Evolutionary conservation across 257 asterid genomes (phyloP).

Genomic region (Lycium barbarum): DNA sequence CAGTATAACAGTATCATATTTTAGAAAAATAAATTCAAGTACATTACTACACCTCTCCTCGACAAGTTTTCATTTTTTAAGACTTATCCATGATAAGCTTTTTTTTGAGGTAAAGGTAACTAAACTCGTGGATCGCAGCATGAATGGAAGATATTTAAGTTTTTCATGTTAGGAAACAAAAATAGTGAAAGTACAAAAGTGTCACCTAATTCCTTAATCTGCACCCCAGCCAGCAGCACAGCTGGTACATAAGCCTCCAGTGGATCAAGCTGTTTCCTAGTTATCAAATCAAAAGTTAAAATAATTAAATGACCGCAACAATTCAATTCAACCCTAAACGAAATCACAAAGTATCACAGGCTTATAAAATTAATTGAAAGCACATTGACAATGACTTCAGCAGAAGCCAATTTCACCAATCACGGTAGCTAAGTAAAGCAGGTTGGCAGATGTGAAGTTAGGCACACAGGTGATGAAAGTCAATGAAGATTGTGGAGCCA

Average conservation of each 20-base stretch:
- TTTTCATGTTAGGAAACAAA: constrained; percentile 16
- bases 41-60: neutral
- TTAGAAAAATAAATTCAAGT: neutral
- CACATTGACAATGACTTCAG: constrained; percentile 3
- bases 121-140: neutral
- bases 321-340: neutral
- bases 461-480: neutral
- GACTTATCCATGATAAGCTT: neutral
- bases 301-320: neutral
- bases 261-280: constrained; percentile 96
- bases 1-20: neutral
- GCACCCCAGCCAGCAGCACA: constrained; percentile 81
- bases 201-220: constrained; percentile 89
- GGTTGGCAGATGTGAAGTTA: constrained; percentile 14
- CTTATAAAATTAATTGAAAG: neutral
- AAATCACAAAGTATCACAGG: neutral
- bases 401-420: constrained; percentile 6
- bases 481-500: neutral
- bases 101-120: too few relatives aligned
- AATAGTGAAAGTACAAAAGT: neutral
- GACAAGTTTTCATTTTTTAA: neutral
- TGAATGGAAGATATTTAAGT: constrained; percentile 6
- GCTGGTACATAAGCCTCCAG: constrained; percentile 91
- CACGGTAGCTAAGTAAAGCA: neutral
- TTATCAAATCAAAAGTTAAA: constrained; percentile 29